Base-by-base conservation (phyloP, 108 stramenopile species). In the Fragilaria crotonensis region DNA sequence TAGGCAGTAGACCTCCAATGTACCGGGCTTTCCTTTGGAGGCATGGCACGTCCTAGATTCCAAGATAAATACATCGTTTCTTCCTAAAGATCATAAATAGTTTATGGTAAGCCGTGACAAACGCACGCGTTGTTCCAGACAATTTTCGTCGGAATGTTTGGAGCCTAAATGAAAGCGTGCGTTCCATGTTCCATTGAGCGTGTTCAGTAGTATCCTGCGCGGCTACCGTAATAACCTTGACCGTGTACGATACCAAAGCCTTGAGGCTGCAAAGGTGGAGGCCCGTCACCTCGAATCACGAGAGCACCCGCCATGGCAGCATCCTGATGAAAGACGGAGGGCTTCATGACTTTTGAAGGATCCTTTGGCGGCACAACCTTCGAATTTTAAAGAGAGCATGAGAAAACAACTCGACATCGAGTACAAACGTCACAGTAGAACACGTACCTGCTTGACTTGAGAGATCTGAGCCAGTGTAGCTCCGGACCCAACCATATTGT, bases 241-340 rank as follows among this genome's bases (percentile, higher is more conserved):
- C 36, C 36, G 36, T 41, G 36, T 41, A 41, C 81, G n/a, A 82
- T 62, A 29, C 81, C 81, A 58, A 82, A 82, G 11, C 80, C 80
- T 36, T 71, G 76, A 5, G 30, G 67, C 3, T 68, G 65, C 22
- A 78, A 47, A 0, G 81, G 81, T 9, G 81, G 81, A 5, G 77
- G 77, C 14, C 77, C 77, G 46, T 76, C 66, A 22, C 81, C 81
- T 52, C 72, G 67, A 25, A 82, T 70, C 0, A 82, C 81, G 41
- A 82, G 51, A 11, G 67, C 67, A 23, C 81, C 81, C 17, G 66
- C 73, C 4, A 54, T 41, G 0, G 54, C 68, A 19, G 77, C 77
- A 47, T 67, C 64, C 2, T 75, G 63, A 31, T 57, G 17, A 44
- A 76, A 81, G 2, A 59, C 48, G 5, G 76, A 71, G 1, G 81